A percentile compares a stretch with the other conserved stretches of the same genome.
These are phyloP conservation scores for Eucalyptus dawsonii DNA, from an alignment of 345 rosid genomes.

Conservation along the genomic window DNA sequence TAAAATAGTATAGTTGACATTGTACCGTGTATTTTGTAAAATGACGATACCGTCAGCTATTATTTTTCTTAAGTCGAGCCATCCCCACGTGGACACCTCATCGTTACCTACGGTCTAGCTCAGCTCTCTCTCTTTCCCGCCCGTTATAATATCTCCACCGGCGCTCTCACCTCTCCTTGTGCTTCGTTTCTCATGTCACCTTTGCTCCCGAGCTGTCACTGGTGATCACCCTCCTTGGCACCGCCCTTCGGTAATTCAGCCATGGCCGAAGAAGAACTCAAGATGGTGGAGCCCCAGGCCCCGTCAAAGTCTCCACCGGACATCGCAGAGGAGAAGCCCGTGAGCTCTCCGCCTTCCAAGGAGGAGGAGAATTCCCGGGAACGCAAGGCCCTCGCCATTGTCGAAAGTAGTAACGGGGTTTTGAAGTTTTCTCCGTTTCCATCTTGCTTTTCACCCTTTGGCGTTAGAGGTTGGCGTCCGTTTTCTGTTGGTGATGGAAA, in stretches of 20 bases:
- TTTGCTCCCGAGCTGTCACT: neutral
- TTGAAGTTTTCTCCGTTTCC: neutral
- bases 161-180: neutral
- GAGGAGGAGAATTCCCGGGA: constrained; percentile 3
- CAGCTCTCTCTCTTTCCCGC: neutral
- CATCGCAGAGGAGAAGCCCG: constrained; percentile 27
- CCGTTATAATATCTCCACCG: constrained; percentile 11
- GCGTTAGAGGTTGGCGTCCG: neutral
- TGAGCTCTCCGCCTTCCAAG: constrained; percentile 10
- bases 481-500: neutral
- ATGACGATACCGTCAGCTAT: too few relatives aligned
- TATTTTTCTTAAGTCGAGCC: neutral
- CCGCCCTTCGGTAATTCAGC: neutral
- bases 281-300: constrained; percentile 24
- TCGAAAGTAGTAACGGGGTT: constrained; percentile 24
- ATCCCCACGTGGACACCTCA: neutral
- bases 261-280: constrained; percentile 39
- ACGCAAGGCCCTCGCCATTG: constrained; percentile 11
- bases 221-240: neutral
- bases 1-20: too few relatives aligned
- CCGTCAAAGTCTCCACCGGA: constrained; percentile 9
- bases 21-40: too few relatives aligned
- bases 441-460: neutral
- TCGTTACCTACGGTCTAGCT: constrained; percentile 11
- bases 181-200: neutral